These are phyloP conservation scores for Trichoderma virens DNA, from an alignment of 495 filamentous ascomycete species.

Conservation along the genomic window DNA sequence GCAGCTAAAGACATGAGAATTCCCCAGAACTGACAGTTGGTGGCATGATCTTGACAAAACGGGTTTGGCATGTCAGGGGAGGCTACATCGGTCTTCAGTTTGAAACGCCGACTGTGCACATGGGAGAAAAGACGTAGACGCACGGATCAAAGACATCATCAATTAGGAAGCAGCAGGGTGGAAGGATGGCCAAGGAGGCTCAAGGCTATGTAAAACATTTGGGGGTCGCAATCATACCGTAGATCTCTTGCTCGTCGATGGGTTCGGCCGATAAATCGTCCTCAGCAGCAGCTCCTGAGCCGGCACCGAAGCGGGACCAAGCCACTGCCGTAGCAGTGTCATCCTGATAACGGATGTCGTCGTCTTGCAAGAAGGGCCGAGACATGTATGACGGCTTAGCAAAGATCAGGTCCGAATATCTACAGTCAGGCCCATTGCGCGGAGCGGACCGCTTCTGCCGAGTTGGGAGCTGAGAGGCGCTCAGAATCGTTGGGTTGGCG, in stretches of 20 bases:
- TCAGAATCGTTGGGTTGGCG: constrained; percentile 90
- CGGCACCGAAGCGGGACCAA: constrained; percentile 6
- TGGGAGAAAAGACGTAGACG: background rate
- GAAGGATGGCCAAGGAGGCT: background rate
- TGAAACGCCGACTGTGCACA: background rate
- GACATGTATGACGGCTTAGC: constrained; percentile 24
- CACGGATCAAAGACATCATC: background rate
- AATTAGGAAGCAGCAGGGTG: background rate
- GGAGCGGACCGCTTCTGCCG: constrained; percentile 33
- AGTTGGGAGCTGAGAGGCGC: constrained; percentile 83
- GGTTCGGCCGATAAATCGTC: constrained; percentile 63
- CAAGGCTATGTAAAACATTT: background rate
- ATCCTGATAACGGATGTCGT: constrained; percentile 27
- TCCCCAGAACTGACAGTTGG: background rate
- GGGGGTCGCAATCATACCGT: constrained; percentile 50
- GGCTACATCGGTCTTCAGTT: background rate
- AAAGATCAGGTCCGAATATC: constrained; percentile 29
- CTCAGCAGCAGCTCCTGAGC: constrained; percentile 22
- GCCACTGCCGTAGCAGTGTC: constrained; percentile 18
- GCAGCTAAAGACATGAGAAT: background rate
- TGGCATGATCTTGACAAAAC: background rate
- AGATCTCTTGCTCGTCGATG: constrained; percentile 95
- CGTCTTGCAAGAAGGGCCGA: constrained; percentile 9
- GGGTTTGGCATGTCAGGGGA: background rate
- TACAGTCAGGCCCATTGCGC: constrained; percentile 23